Conservation (phyloP, 495 filamentous ascomycete species). For the Podospora didyma region DNA sequence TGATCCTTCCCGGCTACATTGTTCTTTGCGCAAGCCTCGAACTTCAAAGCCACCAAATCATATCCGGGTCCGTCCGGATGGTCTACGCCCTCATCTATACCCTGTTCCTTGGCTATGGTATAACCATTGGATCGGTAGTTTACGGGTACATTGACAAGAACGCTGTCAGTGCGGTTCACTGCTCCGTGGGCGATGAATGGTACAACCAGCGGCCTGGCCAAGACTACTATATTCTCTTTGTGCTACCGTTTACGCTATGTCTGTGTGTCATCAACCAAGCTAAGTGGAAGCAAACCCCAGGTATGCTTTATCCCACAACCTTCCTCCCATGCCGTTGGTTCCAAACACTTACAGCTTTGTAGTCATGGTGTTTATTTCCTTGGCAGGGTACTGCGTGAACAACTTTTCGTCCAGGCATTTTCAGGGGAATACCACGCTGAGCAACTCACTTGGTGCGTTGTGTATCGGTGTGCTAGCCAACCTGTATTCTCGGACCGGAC, state of each 20-base stretch:
- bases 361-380: slow-evolving; percentile 73
- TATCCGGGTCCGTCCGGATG: slow-evolving; percentile 90
- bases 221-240: slow-evolving; percentile 69
- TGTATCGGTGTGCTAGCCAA: slow-evolving; percentile 84
- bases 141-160: slow-evolving; percentile 77
- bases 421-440: slow-evolving; percentile 72
- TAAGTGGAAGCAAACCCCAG: slow-evolving; percentile 82
- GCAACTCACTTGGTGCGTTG: slow-evolving; percentile 80
- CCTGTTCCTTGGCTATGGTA: slow-evolving; percentile 92
- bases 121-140: slow-evolving; percentile 87
- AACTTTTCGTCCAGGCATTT: slow-evolving; percentile 73
- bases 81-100: slow-evolving; percentile 96
- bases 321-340: not conserved
- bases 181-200: slow-evolving; percentile 37
- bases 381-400: slow-evolving; percentile 84
- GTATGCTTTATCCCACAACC: slow-evolving; percentile 52
- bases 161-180: slow-evolving; percentile 70
- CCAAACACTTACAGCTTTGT: not conserved
- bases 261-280: slow-evolving; percentile 84
- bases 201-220: slow-evolving; percentile 52
- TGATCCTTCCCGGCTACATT: slow-evolving; percentile 80
- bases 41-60: slow-evolving; percentile 78
- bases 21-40: slow-evolving; percentile 75
- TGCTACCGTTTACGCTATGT: slow-evolving; percentile 75
- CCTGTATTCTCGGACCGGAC: slow-evolving; percentile 76